Conservation (phyloP, 768 basidiomycete species). For the Tephrocybe sp. region DNA sequence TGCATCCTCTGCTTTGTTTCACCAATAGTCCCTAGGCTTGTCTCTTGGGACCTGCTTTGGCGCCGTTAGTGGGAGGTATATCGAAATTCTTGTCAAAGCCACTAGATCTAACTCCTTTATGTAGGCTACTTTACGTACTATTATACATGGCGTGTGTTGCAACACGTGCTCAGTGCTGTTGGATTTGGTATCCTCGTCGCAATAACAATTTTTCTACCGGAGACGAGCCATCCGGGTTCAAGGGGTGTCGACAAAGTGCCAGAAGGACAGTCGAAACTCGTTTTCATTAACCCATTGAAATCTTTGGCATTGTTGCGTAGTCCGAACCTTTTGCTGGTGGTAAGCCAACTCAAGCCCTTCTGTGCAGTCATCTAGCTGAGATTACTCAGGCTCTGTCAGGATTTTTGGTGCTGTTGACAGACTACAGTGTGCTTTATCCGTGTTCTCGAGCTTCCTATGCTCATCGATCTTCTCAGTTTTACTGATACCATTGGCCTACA, state of each 20-base stretch:
- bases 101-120: background rate
- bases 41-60: conserved; percentile 58
- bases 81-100: background rate
- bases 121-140: conserved; percentile 52
- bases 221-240: conserved; percentile 62
- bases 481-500: conserved; percentile 62
- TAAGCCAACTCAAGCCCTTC: conserved; percentile 27
- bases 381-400: conserved; percentile 27
- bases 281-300: conserved; percentile 59
- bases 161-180: conserved; percentile 39
- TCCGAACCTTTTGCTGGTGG: conserved; percentile 55
- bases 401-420: conserved; percentile 30
- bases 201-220: conserved; percentile 52
- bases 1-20: background rate
- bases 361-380: background rate
- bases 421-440: conserved; percentile 33
- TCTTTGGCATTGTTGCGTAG: conserved; percentile 51
- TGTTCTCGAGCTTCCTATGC: conserved; percentile 19
- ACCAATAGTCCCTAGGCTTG: conserved; percentile 33
- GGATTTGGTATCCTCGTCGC: conserved; percentile 36
- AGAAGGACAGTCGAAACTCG: conserved; percentile 22
- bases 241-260: conserved; percentile 49
- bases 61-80: conserved; percentile 55
- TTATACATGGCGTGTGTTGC: conserved; percentile 65
- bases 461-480: conserved; percentile 35